Conservation (phyloP, 176 grass and related monocot species). For the Rhynchospora pubera region DNA sequence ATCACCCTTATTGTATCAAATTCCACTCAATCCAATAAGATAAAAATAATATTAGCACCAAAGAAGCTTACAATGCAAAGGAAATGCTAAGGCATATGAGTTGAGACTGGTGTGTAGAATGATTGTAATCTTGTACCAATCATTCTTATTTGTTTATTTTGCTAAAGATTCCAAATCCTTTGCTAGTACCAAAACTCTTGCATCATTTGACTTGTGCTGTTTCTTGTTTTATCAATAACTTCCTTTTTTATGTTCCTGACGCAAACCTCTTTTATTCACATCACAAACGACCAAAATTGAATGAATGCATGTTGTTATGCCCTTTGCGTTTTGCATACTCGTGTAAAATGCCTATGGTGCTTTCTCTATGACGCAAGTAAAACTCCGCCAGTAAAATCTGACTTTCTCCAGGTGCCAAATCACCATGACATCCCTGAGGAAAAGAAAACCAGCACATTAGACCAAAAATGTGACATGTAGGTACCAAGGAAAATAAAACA, state of each 20-base stretch:
- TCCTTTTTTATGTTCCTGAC: not conserved
- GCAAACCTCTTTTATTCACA: not conserved
- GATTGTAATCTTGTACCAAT: not conserved
- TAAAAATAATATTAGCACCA: not conserved
- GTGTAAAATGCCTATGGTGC: slow-evolving; percentile 54
- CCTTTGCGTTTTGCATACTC: slow-evolving; percentile 82
- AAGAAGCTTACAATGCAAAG: not conserved
- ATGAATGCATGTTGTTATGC: slow-evolving; percentile 1
- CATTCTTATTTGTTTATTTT: not conserved
- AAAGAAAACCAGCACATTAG: slow-evolving; percentile 21
- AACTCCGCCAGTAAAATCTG: slow-evolving; percentile 90
- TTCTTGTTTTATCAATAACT: not conserved
- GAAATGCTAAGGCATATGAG: not conserved
- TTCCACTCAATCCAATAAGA: not conserved
- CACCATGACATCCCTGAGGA: slow-evolving; percentile 64
- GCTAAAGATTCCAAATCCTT: not conserved
- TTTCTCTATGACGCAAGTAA: slow-evolving; percentile 73
- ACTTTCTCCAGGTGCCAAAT: slow-evolving; percentile 76
- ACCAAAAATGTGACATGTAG: not conserved
- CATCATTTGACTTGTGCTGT: not conserved
- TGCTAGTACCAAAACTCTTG: not conserved
- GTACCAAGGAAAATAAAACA: not conserved
- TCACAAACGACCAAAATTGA: not conserved
- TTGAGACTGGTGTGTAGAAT: not conserved
- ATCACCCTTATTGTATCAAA: not conserved